Evolutionary conservation across 2,329 filamentous ascomycete genomes (phyloP).

Genomic region (Hawksworthiomyces lignivorus): DNA sequence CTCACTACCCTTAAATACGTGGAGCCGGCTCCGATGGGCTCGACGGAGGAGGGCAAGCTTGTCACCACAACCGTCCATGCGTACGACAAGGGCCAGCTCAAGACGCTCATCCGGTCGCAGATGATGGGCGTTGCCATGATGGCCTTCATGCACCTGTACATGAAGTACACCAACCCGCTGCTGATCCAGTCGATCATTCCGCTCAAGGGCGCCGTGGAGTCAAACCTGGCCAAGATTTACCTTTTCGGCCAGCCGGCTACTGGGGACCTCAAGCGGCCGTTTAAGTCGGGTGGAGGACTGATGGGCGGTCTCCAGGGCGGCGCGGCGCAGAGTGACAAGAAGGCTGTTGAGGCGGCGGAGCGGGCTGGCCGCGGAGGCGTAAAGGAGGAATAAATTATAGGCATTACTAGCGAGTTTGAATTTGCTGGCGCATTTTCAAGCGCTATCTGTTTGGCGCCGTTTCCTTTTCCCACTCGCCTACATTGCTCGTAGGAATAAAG

Average conservation of each 20-base stretch:
- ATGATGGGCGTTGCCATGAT: conserved; percentile 98
- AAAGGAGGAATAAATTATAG: conserved; percentile 65
- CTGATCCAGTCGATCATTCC: conserved; percentile 98
- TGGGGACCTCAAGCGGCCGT: conserved; percentile 90
- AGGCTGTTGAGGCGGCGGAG: conserved; percentile 73
- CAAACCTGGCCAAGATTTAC: conserved; percentile 95
- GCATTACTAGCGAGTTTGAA: no score
- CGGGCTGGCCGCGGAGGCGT: conserved; percentile 63
- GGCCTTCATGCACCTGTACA: conserved; percentile 96
- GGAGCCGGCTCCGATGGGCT: conserved; percentile 89
- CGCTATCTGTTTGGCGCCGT: no score
- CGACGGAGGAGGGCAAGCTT: conserved; percentile 87
- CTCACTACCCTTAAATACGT: conserved; percentile 98
- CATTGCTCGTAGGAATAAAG: no score
- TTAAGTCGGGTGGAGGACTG: conserved; percentile 78
- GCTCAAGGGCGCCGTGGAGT: conserved; percentile 89
- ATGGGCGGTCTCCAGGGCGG: conserved; percentile 70
- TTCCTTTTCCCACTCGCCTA: no score
- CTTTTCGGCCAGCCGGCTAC: conserved; percentile 76
- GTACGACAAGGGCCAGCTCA: conserved; percentile 85
- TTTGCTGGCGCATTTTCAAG: no score
- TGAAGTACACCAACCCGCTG: conserved; percentile 99
- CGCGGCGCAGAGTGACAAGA: conserved; percentile 84
- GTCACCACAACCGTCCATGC: conserved; percentile 94
- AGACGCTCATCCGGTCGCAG: conserved; percentile 78